These are phyloP conservation scores for Cadophora sp. DNA, from an alignment of 2,329 filamentous ascomycete species.

Conservation along the genomic window DNA sequence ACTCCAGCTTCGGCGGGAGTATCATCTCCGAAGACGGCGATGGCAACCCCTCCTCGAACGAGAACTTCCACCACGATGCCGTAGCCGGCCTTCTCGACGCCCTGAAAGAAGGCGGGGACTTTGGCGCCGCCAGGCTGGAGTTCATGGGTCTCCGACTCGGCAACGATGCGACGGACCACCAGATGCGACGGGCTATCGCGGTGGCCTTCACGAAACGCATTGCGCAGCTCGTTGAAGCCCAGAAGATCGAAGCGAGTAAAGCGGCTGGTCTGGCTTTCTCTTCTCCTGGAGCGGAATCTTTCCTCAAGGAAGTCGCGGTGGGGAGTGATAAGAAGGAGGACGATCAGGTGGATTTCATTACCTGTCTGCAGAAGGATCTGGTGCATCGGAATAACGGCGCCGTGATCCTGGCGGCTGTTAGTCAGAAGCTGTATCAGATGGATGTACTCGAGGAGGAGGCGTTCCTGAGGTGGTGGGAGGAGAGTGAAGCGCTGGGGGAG, in stretches of 20 bases:
- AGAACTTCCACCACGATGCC: constrained; percentile 85
- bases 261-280: constrained; percentile 69
- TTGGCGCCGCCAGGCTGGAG: constrained; percentile 84
- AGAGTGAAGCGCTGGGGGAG: constrained; percentile 62
- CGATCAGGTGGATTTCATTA: constrained; percentile 86
- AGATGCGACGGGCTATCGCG: constrained; percentile 86
- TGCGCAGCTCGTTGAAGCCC: constrained; percentile 68
- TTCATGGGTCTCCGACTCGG: constrained; percentile 92
- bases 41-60: constrained; percentile 51
- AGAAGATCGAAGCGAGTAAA: constrained; percentile 64
- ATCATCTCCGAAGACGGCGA: constrained; percentile 69
- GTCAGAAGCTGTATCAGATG: constrained; percentile 84
- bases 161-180: constrained; percentile 86
- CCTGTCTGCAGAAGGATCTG: constrained; percentile 83
- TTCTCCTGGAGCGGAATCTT: constrained; percentile 60
- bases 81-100: constrained; percentile 87
- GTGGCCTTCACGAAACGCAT: constrained; percentile 85
- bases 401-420: constrained; percentile 74
- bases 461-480: constrained; percentile 87
- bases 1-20: constrained; percentile 76
- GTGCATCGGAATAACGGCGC: constrained; percentile 68
- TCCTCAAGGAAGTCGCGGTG: constrained; percentile 65
- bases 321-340: constrained; percentile 67
- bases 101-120: constrained; percentile 77
- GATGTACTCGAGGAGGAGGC: constrained; percentile 91